Conservation (phyloP, 2,329 filamentous ascomycete genomes). For the Phialophora expanda region DNA sequence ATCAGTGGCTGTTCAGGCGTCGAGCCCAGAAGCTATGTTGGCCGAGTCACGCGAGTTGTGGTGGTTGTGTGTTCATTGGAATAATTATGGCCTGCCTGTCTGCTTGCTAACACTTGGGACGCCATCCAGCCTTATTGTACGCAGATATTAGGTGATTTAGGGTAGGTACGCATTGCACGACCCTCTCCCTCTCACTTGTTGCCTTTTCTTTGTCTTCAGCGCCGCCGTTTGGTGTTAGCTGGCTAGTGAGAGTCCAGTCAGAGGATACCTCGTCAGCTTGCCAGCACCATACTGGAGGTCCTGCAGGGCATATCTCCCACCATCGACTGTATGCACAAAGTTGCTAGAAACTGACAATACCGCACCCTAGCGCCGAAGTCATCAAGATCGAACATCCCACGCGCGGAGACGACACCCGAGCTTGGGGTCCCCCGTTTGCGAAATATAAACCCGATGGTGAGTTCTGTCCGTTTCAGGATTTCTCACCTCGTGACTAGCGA, state of each 20-base stretch:
- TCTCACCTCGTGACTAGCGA: neutral
- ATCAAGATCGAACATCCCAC: slow-evolving; percentile 97
- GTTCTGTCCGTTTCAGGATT: slow-evolving; percentile 49
- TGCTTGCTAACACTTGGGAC: neutral
- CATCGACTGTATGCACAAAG: neutral
- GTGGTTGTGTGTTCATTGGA: neutral
- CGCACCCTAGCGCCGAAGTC: slow-evolving; percentile 74
- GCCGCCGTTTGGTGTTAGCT: neutral
- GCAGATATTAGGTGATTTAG: slow-evolving; percentile 93
- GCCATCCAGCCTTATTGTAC: slow-evolving; percentile 84
- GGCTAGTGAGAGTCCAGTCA: neutral
- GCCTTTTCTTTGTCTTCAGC: slow-evolving; percentile 15
- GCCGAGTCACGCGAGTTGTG: neutral
- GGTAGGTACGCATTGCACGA: slow-evolving; percentile 63
- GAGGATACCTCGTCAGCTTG: neutral
- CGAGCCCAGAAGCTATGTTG: neutral
- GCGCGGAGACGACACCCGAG: slow-evolving; percentile 88
- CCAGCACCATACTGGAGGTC: neutral
- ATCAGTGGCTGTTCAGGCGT: neutral
- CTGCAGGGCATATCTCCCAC: neutral
- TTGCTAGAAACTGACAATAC: neutral
- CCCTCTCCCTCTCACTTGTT: slow-evolving; percentile 35
- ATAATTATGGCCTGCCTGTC: neutral
- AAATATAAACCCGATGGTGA: slow-evolving; percentile 66
- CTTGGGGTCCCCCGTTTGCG: slow-evolving; percentile 96